phyloP scores from a whole-genome alignment of 495 filamentous ascomycete genomes.

The Aspergillus kassunensis region DNA sequence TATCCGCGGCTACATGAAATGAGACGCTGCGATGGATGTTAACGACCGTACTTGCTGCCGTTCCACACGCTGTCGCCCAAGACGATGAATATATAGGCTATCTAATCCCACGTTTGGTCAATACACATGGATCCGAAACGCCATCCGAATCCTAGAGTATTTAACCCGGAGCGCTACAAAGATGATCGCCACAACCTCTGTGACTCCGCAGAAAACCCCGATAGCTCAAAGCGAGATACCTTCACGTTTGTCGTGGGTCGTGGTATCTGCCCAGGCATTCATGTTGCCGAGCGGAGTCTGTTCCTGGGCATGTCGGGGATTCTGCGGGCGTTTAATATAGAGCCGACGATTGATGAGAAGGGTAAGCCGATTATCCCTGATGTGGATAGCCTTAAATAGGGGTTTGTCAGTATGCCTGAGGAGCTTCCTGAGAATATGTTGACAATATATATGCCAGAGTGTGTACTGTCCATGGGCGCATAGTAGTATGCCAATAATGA shows the following conservation, averaged over 20 bases:
- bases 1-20: constrained; percentile 33
- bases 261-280: constrained; percentile 29
- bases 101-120: constrained; percentile 15
- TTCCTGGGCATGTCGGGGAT: constrained; percentile 50
- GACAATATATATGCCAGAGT: too few species aligned
- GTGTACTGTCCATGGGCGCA: too few species aligned
- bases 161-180: constrained; percentile 52
- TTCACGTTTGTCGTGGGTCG: constrained; percentile 31
- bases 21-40: constrained; percentile 43
- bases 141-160: constrained; percentile 49
- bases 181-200: constrained; percentile 23
- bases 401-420: constrained; percentile 40
- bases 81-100: constrained; percentile 21
- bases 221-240: constrained; percentile 29
- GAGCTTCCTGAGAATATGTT: too few species aligned
- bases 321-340: constrained; percentile 49
- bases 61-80: constrained; percentile 30
- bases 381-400: constrained; percentile 27
- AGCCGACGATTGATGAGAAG: constrained; percentile 9
- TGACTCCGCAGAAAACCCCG: constrained; percentile 36
- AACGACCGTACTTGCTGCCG: constrained; percentile 38
- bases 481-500: too few species aligned
- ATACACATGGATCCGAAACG: constrained; percentile 42
- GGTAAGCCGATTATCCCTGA: constrained; percentile 20
- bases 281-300: constrained; percentile 37